Evolutionary conservation across 768 basidiomycete genomes (phyloP).

Genomic region (Tricholoma saponaceum): DNA sequence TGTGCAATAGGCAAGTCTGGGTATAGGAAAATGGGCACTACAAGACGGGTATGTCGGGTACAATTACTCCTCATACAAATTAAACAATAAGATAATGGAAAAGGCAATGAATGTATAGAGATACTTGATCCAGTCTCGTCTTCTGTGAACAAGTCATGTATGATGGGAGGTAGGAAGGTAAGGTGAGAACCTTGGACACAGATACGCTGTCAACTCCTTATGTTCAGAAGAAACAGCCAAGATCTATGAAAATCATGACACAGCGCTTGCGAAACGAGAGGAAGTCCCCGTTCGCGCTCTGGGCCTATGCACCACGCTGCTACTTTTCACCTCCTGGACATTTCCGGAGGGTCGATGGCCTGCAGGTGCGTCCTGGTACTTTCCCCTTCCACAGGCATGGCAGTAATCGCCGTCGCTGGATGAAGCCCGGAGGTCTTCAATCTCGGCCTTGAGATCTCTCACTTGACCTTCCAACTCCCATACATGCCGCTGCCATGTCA

Average conservation of each 20-base stretch:
- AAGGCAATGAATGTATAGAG: conserved; percentile 12
- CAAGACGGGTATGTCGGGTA: neutral
- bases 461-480: conserved; percentile 76
- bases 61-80: conserved; percentile 7
- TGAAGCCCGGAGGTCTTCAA: conserved; percentile 49
- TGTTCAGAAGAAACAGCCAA: neutral
- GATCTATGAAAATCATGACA: conserved; percentile 22
- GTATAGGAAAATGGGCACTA: neutral
- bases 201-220: neutral
- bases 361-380: conserved; percentile 7
- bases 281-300: conserved; percentile 64
- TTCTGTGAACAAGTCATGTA: neutral
- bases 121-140: neutral
- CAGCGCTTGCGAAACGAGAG: conserved; percentile 57
- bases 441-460: conserved; percentile 63
- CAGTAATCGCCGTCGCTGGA: conserved; percentile 43
- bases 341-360: conserved; percentile 1
- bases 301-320: conserved; percentile 56
- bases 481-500: conserved; percentile 68
- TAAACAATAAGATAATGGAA: conserved; percentile 10
- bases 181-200: neutral
- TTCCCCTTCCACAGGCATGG: conserved; percentile 56
- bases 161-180: conserved; percentile 2
- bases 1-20: neutral
- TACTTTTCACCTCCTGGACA: conserved; percentile 19